Conservation (phyloP, 257 asterid species). For the Schizonepeta tenuifolia region DNA sequence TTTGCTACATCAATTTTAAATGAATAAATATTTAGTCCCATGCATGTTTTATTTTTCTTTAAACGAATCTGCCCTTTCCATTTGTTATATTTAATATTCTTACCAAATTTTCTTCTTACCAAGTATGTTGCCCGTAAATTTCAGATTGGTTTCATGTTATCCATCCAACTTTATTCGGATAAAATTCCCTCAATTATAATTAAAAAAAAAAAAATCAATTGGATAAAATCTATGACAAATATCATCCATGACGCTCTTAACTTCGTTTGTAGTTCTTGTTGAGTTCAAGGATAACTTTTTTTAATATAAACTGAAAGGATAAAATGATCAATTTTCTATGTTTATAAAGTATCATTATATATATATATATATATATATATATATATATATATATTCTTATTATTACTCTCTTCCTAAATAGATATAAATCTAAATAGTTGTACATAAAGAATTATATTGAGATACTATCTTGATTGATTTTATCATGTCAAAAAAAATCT, state of each 20-base stretch:
- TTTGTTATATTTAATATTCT: neutral
- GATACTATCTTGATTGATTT: no score
- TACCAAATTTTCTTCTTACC: neutral
- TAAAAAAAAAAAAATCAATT: no score
- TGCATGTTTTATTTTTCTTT: conserved; percentile 20
- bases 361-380: no score
- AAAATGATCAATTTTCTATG: neutral
- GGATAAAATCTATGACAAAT: neutral
- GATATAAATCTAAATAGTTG: neutral
- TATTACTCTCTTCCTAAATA: neutral
- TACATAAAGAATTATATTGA: no score
- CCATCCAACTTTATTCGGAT: neutral
- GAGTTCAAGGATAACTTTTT: neutral
- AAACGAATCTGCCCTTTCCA: neutral
- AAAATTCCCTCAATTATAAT: neutral
- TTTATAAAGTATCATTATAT: no score
- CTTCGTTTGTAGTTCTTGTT: no score
- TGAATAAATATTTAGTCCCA: conserved; percentile 22
- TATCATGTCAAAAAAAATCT: no score
- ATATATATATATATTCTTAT: neutral
- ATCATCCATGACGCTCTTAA: neutral
- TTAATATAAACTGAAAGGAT: neutral
- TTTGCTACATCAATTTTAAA: conserved; percentile 19
- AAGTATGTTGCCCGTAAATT: neutral
- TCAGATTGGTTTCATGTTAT: neutral